Conservation (phyloP, 2,329 filamentous ascomycete species). For the Alternaria panax region DNA sequence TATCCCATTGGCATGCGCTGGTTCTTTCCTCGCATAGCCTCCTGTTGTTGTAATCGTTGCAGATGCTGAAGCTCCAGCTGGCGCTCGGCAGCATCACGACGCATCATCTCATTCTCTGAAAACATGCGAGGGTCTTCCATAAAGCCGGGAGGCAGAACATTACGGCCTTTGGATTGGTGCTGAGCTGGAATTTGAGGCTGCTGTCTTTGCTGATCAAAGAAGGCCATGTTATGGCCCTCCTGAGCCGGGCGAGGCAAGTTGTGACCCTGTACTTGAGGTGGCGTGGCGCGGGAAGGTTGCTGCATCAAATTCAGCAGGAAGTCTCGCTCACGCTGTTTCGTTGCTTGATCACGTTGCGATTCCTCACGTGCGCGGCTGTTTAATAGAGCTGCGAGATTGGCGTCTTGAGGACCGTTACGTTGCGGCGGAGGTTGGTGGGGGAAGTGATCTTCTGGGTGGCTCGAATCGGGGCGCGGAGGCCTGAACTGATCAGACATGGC, state of each 20-base stretch:
- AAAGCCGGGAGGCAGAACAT: slow-evolving; percentile 48
- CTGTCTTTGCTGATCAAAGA: slow-evolving; percentile 45
- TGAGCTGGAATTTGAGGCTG: slow-evolving; percentile 41
- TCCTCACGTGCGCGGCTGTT: slow-evolving; percentile 51
- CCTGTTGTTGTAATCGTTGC: slow-evolving; percentile 44
- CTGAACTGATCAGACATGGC: slow-evolving; percentile 40
- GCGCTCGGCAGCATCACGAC: slow-evolving; percentile 41
- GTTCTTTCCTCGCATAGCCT: slow-evolving; percentile 45
- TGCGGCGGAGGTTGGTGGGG: slow-evolving; percentile 41
- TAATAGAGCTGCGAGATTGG: slow-evolving; percentile 46
- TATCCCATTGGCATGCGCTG: slow-evolving; percentile 44
- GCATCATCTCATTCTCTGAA: slow-evolving; percentile 43
- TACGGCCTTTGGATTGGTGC: slow-evolving; percentile 44
- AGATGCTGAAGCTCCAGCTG: slow-evolving; percentile 41
- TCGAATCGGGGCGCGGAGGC: slow-evolving; percentile 41
- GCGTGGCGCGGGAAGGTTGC: slow-evolving; percentile 52
- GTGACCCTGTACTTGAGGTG: slow-evolving; percentile 44
- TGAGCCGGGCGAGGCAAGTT: slow-evolving; percentile 46
- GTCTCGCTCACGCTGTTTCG: slow-evolving; percentile 73
- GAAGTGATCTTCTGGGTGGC: slow-evolving; percentile 41
- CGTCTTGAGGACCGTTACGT: slow-evolving; percentile 42
- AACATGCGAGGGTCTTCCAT: slow-evolving; percentile 48
- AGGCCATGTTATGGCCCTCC: slow-evolving; percentile 42
- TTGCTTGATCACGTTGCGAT: slow-evolving; percentile 46
- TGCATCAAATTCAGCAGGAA: slow-evolving; percentile 88